A percentile compares a stretch with the other conserved stretches of the same genome.
Evolutionary conservation across 352 stramenopile genomes (phyloP).

Genomic region (Thalassiosira delicatula): DNA sequence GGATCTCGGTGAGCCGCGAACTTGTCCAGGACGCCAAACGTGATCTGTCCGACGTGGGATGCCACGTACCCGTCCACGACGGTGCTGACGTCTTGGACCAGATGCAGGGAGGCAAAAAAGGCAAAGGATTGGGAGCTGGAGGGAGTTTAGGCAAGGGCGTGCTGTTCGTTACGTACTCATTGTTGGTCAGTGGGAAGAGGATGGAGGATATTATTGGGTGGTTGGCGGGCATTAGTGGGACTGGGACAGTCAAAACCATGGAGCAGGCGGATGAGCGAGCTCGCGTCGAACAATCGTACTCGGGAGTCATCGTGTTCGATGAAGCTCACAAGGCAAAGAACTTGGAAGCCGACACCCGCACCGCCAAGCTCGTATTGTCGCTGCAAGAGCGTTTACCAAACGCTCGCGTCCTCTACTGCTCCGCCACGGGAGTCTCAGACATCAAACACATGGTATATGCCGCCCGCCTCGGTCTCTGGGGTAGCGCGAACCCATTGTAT

Average conservation of each 20-base stretch:
- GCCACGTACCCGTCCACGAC: conserved; percentile 68
- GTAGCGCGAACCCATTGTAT: conserved; percentile 38
- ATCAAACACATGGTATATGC: conserved; percentile 86
- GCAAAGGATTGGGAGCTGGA: conserved; percentile 48
- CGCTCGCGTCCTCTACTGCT: conserved; percentile 86
- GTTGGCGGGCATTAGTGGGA: conserved; percentile 61
- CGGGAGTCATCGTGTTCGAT: conserved; percentile 83
- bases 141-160: conserved; percentile 64
- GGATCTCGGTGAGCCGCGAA: conserved; percentile 85
- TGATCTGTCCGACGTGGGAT: conserved; percentile 68
- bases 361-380: conserved; percentile 75
- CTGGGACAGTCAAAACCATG: not conserved
- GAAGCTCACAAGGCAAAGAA: conserved; percentile 87
- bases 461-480: conserved; percentile 84
- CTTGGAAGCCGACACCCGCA: conserved; percentile 74
- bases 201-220: conserved; percentile 84
- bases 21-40: conserved; percentile 83
- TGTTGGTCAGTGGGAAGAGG: conserved; percentile 76
- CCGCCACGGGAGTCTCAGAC: conserved; percentile 83
- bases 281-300: conserved; percentile 60
- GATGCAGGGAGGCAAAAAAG: conserved; percentile 36
- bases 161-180: conserved; percentile 82
- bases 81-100: conserved; percentile 57
- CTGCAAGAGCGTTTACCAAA: conserved; percentile 81
- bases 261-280: conserved; percentile 29